Conservation (phyloP, 1,284 basidiomycete species). For the Coriolopsis trogii region DNA sequence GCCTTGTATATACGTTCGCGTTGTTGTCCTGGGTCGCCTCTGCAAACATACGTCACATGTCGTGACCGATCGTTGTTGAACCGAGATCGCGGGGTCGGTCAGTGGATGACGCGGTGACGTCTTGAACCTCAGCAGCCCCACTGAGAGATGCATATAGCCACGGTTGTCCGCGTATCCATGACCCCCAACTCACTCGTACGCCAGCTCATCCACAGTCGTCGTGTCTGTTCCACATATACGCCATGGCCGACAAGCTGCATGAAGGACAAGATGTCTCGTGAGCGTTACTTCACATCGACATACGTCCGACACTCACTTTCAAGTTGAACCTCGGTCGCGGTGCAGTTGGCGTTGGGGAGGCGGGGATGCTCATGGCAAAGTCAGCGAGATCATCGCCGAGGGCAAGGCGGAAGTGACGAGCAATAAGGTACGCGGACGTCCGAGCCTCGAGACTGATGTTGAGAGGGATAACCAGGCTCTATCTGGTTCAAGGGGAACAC, state of each 20-base stretch:
- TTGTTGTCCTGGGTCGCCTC: too few relatives aligned
- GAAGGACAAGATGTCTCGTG: slow-evolving; percentile 38
- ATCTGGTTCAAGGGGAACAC: slow-evolving; percentile 38
- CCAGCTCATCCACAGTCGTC: not conserved
- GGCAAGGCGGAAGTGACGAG: slow-evolving; percentile 41
- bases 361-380: slow-evolving; percentile 31
- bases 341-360: slow-evolving; percentile 39
- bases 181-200: not conserved
- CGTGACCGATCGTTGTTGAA: too few relatives aligned
- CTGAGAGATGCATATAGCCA: too few relatives aligned
- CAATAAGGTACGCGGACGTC: slow-evolving; percentile 36
- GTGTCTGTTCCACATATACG: not conserved
- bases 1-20: too few relatives aligned
- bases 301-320: not conserved
- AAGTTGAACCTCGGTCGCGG: too few relatives aligned
- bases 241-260: slow-evolving; percentile 33
- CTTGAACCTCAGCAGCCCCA: too few relatives aligned
- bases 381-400: slow-evolving; percentile 38
- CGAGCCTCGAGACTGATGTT: not conserved
- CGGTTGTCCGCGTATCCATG: not conserved
- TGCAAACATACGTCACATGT: too few relatives aligned
- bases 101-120: too few relatives aligned
- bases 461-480: not conserved
- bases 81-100: too few relatives aligned
- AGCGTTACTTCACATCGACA: slow-evolving; percentile 1